phyloP scores from a whole-genome alignment of 352 stramenopile species.

The Aphanomyces cochlioides region DNA sequence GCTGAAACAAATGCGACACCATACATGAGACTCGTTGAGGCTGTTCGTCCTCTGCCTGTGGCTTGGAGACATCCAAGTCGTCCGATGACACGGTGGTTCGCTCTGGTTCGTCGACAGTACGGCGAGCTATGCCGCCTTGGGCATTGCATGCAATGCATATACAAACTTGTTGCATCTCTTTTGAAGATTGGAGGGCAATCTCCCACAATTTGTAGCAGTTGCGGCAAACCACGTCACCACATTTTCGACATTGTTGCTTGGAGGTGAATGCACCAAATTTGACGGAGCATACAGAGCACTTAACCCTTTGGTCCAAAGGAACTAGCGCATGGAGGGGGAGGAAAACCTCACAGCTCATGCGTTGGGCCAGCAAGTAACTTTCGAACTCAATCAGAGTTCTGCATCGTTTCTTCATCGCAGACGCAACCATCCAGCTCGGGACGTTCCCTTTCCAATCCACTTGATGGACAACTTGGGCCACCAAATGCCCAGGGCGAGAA shows the following conservation, averaged over 20 bases:
- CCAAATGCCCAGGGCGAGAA: slow-evolving; percentile 47
- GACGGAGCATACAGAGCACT: slow-evolving; percentile 52
- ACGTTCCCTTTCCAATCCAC: slow-evolving; percentile 65
- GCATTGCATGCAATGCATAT: slow-evolving; percentile 21
- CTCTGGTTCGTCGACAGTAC: background rate
- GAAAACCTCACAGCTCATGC: slow-evolving; percentile 50
- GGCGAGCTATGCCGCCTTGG: background rate
- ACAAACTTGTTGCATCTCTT: slow-evolving; percentile 12
- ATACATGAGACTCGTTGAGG: background rate
- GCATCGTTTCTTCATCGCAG: slow-evolving; percentile 53
- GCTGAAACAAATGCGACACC: background rate
- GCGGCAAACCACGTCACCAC: slow-evolving; percentile 65
- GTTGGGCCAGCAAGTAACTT: slow-evolving; percentile 46
- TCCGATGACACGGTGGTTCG: background rate
- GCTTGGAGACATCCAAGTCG: background rate
- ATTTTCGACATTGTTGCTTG: slow-evolving; percentile 63
- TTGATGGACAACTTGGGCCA: slow-evolving; percentile 57
- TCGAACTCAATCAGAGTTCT: slow-evolving; percentile 46
- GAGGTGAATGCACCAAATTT: slow-evolving; percentile 59
- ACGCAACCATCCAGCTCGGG: slow-evolving; percentile 43
- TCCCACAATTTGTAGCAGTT: slow-evolving; percentile 54
- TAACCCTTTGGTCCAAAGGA: slow-evolving; percentile 47
- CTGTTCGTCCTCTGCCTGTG: background rate
- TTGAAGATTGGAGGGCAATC: background rate
- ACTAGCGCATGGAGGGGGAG: slow-evolving; percentile 64